A percentile compares a stretch with the other conserved stretches of the same genome.
These are phyloP conservation scores for Quercus wislizeni DNA, from an alignment of 306 rosid genomes.

Conservation along the genomic window DNA sequence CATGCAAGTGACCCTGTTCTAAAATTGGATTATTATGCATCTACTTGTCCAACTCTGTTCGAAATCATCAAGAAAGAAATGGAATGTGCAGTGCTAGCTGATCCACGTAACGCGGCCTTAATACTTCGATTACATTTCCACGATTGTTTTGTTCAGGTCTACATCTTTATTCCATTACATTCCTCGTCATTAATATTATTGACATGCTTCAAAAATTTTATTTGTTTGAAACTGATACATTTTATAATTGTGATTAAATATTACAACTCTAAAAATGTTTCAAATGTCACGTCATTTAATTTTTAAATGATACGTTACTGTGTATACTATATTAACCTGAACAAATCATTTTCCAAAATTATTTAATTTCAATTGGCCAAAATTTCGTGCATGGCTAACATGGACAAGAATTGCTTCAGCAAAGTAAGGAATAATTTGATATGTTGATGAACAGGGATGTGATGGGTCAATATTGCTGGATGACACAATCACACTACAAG, in stretches of 20 bases:
- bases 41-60: constrained; percentile 71
- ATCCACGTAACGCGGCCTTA: constrained; percentile 69
- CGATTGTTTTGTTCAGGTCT: constrained; percentile 90
- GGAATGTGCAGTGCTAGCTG: constrained; percentile 65
- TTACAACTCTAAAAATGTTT: no score
- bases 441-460: constrained; percentile 57
- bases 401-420: no score
- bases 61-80: constrained; percentile 64
- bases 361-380: background rate
- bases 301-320: no score
- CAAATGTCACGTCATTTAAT: no score
- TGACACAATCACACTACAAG: constrained; percentile 70
- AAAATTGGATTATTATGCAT: constrained; percentile 71
- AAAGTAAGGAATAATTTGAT: no score
- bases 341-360: background rate
- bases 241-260: no score
- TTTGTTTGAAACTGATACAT: background rate
- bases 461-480: constrained; percentile 88
- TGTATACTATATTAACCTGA: background rate
- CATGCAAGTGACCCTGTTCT: constrained; percentile 53
- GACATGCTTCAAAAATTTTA: background rate
- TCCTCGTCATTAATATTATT: background rate
- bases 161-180: background rate
- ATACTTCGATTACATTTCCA: constrained; percentile 80
- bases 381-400: background rate